A percentile compares a stretch with the other conserved stretches of the same genome.
These are phyloP conservation scores for Boechera retrofracta DNA, from an alignment of 345 rosid genomes.

Conservation along the genomic window DNA sequence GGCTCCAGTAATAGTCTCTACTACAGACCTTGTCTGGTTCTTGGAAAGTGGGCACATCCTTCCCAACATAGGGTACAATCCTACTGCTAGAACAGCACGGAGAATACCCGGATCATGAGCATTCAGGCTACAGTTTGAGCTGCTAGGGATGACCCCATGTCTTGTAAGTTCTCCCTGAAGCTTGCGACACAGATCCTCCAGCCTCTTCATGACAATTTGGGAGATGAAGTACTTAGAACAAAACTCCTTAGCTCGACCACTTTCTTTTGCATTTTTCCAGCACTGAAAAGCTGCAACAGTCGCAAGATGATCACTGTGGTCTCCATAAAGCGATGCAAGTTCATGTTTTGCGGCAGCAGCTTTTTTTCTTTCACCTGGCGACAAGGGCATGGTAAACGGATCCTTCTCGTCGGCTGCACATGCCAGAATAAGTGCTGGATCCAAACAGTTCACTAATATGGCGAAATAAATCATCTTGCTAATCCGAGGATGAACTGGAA, in stretches of 20 bases:
- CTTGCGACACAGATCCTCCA: conserved; percentile 42
- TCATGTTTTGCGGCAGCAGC: conserved; percentile 70
- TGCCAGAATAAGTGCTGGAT: conserved; percentile 92
- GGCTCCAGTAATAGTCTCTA: conserved; percentile 75
- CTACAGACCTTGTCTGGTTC: conserved; percentile 49
- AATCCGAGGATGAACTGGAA: conserved; percentile 90
- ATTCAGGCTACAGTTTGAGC: conserved; percentile 63
- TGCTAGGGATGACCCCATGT: conserved; percentile 65
- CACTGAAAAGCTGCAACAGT: conserved; percentile 85
- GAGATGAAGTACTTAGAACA: conserved; percentile 81
- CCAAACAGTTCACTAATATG: conserved; percentile 86
- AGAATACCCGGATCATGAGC: conserved; percentile 74
- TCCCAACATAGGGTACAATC: conserved; percentile 89
- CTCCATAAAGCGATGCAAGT: conserved; percentile 82
- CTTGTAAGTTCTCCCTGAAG: conserved; percentile 70
- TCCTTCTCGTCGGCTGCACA: conserved; percentile 88
- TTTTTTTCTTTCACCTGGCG: conserved; percentile 67
- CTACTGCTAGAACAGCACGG: conserved; percentile 82
- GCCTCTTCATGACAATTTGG: conserved; percentile 27
- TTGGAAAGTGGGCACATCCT: conserved; percentile 54
- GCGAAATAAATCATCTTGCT: conserved; percentile 96
- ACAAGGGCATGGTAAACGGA: conserved; percentile 81
- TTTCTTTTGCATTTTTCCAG: conserved; percentile 62
- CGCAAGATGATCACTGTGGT: conserved; percentile 87
- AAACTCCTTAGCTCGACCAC: conserved; percentile 40